Conservation (phyloP, 805 yeast genomes). For the Lipomyces kockii region DNA sequence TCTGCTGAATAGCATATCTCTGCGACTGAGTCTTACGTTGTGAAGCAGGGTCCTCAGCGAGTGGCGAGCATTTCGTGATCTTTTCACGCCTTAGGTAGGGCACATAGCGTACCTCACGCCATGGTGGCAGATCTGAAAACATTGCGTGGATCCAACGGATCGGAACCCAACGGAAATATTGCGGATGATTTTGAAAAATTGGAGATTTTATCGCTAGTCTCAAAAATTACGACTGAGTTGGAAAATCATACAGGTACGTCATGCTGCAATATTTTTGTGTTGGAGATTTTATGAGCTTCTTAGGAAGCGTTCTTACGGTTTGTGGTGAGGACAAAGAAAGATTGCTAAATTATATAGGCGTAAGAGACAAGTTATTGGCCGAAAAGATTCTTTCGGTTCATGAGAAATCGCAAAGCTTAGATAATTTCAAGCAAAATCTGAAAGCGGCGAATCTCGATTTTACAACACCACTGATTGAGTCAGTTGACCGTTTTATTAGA, state of each 20-base stretch:
- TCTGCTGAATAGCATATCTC: not conserved
- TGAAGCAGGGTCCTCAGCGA: not conserved
- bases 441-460: conserved; percentile 54
- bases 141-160: not conserved
- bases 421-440: conserved; percentile 49
- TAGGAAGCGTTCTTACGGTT: not conserved
- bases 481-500: conserved; percentile 42
- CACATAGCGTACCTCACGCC: not conserved
- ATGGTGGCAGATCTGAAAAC: not conserved
- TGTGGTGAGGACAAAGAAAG: not conserved
- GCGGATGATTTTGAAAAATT: conserved; percentile 43
- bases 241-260: conserved; percentile 41
- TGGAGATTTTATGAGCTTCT: conserved; percentile 43
- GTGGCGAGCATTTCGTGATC: not conserved
- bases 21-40: not conserved
- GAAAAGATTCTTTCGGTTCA: conserved; percentile 54
- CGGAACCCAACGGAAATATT: not conserved
- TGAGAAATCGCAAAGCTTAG: conserved; percentile 42
- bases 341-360: conserved; percentile 39
- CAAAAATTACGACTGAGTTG: conserved; percentile 45
- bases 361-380: conserved; percentile 53
- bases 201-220: conserved; percentile 44
- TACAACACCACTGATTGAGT: conserved; percentile 42
- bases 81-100: not conserved
- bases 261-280: conserved; percentile 42